Evolutionary conservation across 2,329 filamentous ascomycete genomes (phyloP).

Genomic region (Fusarium verrucosum): DNA sequence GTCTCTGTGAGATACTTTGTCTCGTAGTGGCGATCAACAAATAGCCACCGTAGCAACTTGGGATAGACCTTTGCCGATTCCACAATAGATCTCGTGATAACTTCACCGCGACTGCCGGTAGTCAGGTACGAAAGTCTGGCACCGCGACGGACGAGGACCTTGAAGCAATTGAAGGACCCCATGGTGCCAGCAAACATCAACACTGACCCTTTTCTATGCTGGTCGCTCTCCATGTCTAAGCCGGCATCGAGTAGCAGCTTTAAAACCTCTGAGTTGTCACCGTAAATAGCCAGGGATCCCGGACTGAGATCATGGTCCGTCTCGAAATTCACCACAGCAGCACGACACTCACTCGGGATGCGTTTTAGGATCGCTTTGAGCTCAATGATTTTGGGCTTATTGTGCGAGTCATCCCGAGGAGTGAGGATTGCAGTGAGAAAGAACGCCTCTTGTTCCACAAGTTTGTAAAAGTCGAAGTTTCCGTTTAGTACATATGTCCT

Average conservation of each 20-base stretch:
- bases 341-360: conserved; percentile 19
- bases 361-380: conserved; percentile 31
- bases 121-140: conserved; percentile 29
- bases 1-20: conserved; percentile 3
- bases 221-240: conserved; percentile 28
- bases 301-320: background rate
- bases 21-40: conserved; percentile 31
- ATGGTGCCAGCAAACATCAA: conserved; percentile 38
- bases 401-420: background rate
- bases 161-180: conserved; percentile 24
- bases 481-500: conserved; percentile 25
- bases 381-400: background rate
- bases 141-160: conserved; percentile 30
- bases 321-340: conserved; percentile 21
- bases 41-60: conserved; percentile 30
- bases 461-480: conserved; percentile 31
- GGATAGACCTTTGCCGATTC: conserved; percentile 24
- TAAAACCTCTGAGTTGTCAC: background rate
- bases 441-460: conserved; percentile 24
- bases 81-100: conserved; percentile 18
- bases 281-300: conserved; percentile 13
- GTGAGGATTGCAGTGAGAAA: conserved; percentile 8
- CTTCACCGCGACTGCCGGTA: conserved; percentile 13
- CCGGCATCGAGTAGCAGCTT: conserved; percentile 27
- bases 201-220: conserved; percentile 24